Conservation (phyloP, 495 filamentous ascomycete species). For the Cercophora newfieldiana region DNA sequence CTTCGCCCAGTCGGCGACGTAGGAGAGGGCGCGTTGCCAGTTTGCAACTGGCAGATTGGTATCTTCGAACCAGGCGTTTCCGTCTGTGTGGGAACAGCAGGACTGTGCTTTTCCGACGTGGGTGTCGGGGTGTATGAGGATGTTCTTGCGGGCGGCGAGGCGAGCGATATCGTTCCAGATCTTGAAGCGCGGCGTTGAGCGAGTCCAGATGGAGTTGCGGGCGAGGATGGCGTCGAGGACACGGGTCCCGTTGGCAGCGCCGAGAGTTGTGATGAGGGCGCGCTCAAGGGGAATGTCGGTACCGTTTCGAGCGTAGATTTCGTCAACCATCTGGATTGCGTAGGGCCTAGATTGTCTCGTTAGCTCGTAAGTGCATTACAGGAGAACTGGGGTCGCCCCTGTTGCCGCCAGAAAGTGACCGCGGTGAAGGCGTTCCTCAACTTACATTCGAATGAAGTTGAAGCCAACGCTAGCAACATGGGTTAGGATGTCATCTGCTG, state of each 20-base stretch:
- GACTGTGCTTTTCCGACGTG: constrained; percentile 59
- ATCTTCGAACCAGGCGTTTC: constrained; percentile 60
- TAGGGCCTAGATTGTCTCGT: constrained; percentile 36
- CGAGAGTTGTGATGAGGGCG: constrained; percentile 46
- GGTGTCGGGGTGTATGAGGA: constrained; percentile 59
- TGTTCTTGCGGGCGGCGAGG: constrained; percentile 42
- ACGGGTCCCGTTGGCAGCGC: constrained; percentile 45
- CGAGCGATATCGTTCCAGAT: constrained; percentile 43
- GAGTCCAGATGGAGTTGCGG: constrained; percentile 48
- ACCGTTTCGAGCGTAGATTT: constrained; percentile 50
- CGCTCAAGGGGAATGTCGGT: constrained; percentile 47
- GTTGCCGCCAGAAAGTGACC: background rate
- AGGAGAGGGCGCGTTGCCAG: constrained; percentile 52
- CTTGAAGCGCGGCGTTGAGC: constrained; percentile 47
- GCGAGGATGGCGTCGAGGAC: constrained; percentile 44
- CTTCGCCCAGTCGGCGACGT: constrained; percentile 51
- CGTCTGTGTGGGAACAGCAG: constrained; percentile 56
- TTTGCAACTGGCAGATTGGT: constrained; percentile 50
- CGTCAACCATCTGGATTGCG: constrained; percentile 59
- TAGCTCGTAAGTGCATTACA: background rate
- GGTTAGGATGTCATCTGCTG: constrained; percentile 47
- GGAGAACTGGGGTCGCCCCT: background rate
- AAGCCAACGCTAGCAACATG: constrained; percentile 51
- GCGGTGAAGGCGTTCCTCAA: no score
- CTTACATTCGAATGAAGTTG: constrained; percentile 52